Conservation (phyloP, 257 asterid species). For the Solanum megistacrolobum region DNA sequence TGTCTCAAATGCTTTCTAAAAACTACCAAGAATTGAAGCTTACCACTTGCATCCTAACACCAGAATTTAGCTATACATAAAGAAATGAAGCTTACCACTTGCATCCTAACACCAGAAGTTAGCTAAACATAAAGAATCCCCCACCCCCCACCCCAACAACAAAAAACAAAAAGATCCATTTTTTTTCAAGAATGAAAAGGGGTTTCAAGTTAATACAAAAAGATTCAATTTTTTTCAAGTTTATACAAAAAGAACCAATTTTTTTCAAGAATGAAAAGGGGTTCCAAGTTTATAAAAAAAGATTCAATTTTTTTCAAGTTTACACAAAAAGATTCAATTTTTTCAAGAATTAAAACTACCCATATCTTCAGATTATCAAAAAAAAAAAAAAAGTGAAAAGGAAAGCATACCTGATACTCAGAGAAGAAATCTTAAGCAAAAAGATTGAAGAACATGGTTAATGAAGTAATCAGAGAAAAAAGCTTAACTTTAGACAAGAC, state of each 20-base stretch:
- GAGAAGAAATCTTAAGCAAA: background rate
- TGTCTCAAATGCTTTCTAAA: background rate
- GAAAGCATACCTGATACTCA: background rate
- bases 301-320: background rate
- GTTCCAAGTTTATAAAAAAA: background rate
- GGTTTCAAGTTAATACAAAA: background rate
- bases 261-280: background rate
- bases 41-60: background rate
- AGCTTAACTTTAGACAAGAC: background rate
- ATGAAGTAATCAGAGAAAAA: background rate
- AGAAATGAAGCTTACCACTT: no score
- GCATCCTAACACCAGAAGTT: no score
- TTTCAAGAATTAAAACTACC: background rate
- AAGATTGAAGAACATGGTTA: background rate
- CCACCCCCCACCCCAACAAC: no score
- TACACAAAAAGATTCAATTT: background rate
- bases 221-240: background rate
- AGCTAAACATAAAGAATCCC: no score
- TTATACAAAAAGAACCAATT: background rate
- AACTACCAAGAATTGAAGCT: background rate
- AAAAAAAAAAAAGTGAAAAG: background rate
- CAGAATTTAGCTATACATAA: background rate
- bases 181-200: background rate
- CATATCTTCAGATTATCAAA: background rate
- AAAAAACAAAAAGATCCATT: background rate